Conservation (phyloP, 2,329 filamentous ascomycete genomes). For the Amesomyces nigricolor region DNA sequence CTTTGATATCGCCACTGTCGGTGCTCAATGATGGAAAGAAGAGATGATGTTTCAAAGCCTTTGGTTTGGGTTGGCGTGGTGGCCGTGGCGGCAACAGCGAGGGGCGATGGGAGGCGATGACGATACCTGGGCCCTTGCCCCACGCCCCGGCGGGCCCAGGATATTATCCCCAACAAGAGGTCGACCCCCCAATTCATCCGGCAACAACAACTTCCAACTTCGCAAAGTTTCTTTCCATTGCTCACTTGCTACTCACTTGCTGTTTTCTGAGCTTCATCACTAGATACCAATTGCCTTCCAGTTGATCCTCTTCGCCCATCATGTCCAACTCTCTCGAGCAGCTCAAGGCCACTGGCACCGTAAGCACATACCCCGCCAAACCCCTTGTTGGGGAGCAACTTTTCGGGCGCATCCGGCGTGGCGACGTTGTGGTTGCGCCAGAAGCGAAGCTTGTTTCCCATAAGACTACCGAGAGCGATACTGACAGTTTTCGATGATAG, state of each 20-base stretch:
- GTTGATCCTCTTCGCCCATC: slow-evolving; percentile 23
- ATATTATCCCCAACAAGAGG: not conserved
- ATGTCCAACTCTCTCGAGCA: slow-evolving; percentile 94
- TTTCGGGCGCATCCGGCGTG: not conserved
- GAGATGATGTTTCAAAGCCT: not conserved
- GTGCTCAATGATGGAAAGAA: too few relatives aligned
- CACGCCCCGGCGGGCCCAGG: not conserved
- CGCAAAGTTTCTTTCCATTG: not conserved
- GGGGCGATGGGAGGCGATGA: not conserved
- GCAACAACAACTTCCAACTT: not conserved
- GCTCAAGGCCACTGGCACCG: slow-evolving; percentile 94
- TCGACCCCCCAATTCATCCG: not conserved
- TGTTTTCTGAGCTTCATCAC: not conserved
- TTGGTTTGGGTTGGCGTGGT: not conserved
- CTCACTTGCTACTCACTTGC: not conserved
- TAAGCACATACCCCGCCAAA: slow-evolving; percentile 48
- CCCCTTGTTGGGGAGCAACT: slow-evolving; percentile 21
- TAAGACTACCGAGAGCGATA: not conserved
- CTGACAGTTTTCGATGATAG: slow-evolving; percentile 41
- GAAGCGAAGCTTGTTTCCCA: not conserved
- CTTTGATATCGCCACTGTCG: too few relatives aligned
- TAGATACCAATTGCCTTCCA: not conserved
- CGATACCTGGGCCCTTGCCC: not conserved
- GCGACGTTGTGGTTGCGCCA: not conserved
- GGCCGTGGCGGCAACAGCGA: not conserved